Conservation (phyloP, 331 rosid species). For the Pyrus hybrid region DNA sequence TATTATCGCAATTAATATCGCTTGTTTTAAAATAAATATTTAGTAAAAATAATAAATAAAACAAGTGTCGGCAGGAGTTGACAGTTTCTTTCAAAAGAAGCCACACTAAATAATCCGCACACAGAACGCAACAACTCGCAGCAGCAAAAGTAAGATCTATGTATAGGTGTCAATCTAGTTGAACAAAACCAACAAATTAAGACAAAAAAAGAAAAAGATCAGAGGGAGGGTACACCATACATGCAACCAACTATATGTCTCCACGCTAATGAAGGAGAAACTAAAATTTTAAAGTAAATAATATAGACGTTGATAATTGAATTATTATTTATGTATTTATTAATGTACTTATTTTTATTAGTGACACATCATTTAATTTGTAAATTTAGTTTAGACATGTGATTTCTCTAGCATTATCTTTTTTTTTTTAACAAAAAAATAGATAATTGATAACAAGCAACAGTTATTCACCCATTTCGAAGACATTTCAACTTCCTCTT, state of each 20-base stretch:
- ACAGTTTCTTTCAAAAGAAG: neutral
- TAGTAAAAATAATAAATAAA: no score
- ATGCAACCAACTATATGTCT: neutral
- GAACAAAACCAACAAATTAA: neutral
- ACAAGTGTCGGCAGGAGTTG: neutral
- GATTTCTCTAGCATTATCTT: fast-evolving
- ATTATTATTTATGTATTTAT: no score
- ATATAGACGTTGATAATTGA: fast-evolving
- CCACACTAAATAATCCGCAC: neutral
- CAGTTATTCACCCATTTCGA: fast-evolving
- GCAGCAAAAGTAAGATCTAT: neutral
- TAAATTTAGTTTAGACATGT: no score
- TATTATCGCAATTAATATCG: no score
- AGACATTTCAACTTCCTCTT: no score
- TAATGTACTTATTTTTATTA: no score
- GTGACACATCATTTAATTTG: fast-evolving
- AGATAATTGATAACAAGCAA: no score
- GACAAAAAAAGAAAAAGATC: neutral
- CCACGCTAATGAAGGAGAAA: fast-evolving
- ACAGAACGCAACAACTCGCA: neutral
- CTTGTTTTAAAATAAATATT: no score
- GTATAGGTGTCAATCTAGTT: no score
- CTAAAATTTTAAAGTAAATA: fast-evolving
- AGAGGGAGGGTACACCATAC: neutral
- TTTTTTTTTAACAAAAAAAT: no score